A percentile compares a stretch with the other conserved stretches of the same genome.
Evolutionary conservation across 768 basidiomycete species (phyloP).

Genomic region (Boletales sp.): DNA sequence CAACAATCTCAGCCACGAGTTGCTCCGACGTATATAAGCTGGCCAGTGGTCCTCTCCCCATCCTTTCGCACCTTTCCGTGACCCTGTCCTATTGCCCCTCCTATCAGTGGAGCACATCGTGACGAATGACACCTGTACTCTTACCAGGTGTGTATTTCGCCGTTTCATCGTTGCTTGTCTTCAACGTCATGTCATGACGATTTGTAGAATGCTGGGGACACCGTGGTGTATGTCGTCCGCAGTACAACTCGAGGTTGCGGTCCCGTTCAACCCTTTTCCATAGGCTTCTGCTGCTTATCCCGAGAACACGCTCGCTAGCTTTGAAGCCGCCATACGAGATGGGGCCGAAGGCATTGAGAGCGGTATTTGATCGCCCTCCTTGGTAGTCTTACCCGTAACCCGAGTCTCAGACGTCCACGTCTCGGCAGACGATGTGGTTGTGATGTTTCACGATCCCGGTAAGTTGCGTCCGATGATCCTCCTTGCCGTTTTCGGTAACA

Average conservation of each 20-base stretch:
- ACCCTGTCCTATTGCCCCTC: neutral
- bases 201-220: slow-evolving; percentile 76
- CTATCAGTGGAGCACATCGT: slow-evolving; percentile 2
- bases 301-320: slow-evolving; percentile 94
- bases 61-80: neutral
- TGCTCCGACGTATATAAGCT: slow-evolving; percentile 23
- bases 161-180: neutral
- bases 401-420: slow-evolving; percentile 86
- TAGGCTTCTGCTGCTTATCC: slow-evolving; percentile 85
- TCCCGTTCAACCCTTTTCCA: slow-evolving; percentile 12
- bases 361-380: slow-evolving; percentile 59
- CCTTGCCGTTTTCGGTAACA: slow-evolving; percentile 21
- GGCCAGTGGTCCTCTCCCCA: neutral
- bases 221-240: slow-evolving; percentile 52
- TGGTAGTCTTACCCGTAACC: slow-evolving; percentile 47
- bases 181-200: neutral
- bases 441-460: slow-evolving; percentile 97
- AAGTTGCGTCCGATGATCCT: slow-evolving; percentile 22
- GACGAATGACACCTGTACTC: slow-evolving; percentile 18
- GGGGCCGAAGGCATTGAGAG: slow-evolving; percentile 97
- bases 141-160: slow-evolving; percentile 26
- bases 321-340: slow-evolving; percentile 91
- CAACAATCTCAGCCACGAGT: slow-evolving; percentile 17
- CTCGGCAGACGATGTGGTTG: slow-evolving; percentile 78
- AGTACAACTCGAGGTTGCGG: slow-evolving; percentile 16